phyloP scores from a whole-genome alignment of 2,329 filamentous ascomycete species.

The Colletotrichum sp. region DNA sequence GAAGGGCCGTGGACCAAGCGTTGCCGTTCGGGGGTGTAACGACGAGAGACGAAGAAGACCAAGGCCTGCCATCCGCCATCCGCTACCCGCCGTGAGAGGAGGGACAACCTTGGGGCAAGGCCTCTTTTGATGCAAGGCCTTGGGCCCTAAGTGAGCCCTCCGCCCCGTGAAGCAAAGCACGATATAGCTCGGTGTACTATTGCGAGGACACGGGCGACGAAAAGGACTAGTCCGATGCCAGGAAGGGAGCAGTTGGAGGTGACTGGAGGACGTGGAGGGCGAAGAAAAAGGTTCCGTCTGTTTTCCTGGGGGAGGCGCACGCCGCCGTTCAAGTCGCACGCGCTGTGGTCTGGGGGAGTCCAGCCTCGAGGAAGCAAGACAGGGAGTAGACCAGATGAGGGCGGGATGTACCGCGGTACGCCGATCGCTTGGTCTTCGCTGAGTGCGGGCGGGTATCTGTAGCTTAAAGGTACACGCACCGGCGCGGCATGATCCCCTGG shows the following conservation, averaged over 20 bases:
- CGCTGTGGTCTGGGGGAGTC: constrained; percentile 1
- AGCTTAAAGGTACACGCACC: background rate
- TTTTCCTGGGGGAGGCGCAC: constrained; percentile 1
- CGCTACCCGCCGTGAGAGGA: background rate
- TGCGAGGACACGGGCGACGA: background rate
- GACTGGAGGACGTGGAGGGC: background rate
- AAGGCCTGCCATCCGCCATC: background rate
- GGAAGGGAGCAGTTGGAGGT: background rate
- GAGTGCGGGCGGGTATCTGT: background rate
- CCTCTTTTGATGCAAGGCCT: background rate
- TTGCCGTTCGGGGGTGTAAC: constrained; percentile 9
- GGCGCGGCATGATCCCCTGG: background rate
- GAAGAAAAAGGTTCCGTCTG: background rate
- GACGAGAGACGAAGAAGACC: background rate
- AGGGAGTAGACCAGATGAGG: constrained; percentile 5
- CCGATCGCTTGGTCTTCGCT: background rate
- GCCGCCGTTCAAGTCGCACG: constrained; percentile 10
- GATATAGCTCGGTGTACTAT: background rate
- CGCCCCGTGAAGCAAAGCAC: background rate
- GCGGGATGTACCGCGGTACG: constrained; percentile 1
- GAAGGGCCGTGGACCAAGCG: constrained; percentile 7
- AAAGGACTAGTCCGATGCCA: background rate
- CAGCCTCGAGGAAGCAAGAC: constrained; percentile 8
- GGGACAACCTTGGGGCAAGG: background rate
- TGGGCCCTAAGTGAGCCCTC: background rate